Conservation (phyloP, 2,329 filamentous ascomycete genomes). For the Diaporthe sp. region DNA sequence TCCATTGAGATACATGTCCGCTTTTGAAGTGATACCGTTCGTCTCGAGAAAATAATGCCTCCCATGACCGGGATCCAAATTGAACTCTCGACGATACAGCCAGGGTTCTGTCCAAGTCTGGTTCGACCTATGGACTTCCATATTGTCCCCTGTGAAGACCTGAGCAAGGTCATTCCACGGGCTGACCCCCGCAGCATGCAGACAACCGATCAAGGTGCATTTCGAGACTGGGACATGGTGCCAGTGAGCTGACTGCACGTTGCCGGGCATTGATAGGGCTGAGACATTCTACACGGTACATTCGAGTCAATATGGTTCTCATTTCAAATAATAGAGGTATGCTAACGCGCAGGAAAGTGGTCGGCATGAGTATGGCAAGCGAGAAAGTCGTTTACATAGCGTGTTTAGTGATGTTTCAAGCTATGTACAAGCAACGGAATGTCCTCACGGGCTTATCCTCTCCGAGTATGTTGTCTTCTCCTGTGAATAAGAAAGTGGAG, state of each 20-base stretch:
- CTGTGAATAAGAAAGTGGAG: background rate
- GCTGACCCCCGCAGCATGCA: constrained; percentile 1
- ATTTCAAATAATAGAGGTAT: too few species aligned
- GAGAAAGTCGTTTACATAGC: background rate
- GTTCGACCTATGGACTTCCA: constrained; percentile 39
- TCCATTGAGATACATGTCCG: constrained; percentile 70
- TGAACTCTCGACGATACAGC: constrained; percentile 67
- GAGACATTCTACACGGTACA: background rate
- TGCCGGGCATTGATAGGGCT: background rate
- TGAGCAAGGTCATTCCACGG: constrained; percentile 14
- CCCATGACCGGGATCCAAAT: constrained; percentile 44
- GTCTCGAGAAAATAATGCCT: constrained; percentile 65
- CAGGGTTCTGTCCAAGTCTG: constrained; percentile 48
- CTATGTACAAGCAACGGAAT: background rate
- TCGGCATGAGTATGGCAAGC: background rate
- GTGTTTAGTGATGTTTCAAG: too few species aligned
- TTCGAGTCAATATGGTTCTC: background rate
- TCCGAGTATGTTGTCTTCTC: background rate
- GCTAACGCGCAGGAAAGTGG: too few species aligned
- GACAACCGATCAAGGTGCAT: constrained; percentile 28
- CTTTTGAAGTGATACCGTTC: constrained; percentile 68
- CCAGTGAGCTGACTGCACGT: background rate
- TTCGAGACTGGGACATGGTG: constrained; percentile 8
- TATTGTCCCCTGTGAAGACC: constrained; percentile 47
- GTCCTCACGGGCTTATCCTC: background rate